These are phyloP conservation scores for Madurella fahalii DNA, from an alignment of 2,329 filamentous ascomycete genomes.

Conservation along the genomic window DNA sequence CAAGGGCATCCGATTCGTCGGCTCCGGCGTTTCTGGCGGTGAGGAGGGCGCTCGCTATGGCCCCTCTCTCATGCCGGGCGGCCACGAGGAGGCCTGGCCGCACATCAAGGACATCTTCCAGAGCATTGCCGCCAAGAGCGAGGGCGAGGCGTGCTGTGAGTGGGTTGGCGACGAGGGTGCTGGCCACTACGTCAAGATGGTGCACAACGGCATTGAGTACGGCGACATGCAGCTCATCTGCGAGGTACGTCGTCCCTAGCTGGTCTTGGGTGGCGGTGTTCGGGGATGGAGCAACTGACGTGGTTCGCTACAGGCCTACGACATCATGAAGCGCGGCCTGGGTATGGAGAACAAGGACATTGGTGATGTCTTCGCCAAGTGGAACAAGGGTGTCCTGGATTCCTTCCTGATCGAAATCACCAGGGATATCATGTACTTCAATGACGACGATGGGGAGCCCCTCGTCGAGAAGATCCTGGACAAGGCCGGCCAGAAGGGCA, in stretches of 20 bases:
- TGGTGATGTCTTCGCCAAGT: conserved; percentile 86
- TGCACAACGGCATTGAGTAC: conserved; percentile 99
- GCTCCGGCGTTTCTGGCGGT: conserved; percentile 95
- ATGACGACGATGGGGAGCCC: conserved; percentile 85
- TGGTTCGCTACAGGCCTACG: conserved; percentile 69
- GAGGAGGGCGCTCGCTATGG: conserved; percentile 98
- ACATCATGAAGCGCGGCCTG: conserved; percentile 98
- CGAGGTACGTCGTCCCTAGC: conserved; percentile 64
- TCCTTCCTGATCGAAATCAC: conserved; percentile 99
- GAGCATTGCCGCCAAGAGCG: conserved; percentile 94
- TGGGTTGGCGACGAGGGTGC: conserved; percentile 99
- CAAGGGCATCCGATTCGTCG: conserved; percentile 95
- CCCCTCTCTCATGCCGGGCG: conserved; percentile 97
- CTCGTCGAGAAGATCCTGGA: conserved; percentile 99
- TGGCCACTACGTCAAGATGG: conserved; percentile 99
- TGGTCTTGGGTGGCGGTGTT: not conserved
- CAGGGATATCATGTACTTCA: conserved; percentile 96
- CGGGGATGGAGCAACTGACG: conserved; percentile 7
- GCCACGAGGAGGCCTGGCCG: conserved; percentile 96
- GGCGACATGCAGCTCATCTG: conserved; percentile 99
- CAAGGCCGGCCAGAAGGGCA: conserved; percentile 98
- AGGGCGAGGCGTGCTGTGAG: conserved; percentile 96
- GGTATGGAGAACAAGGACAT: conserved; percentile 90
- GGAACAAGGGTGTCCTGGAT: conserved; percentile 98
- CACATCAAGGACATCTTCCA: conserved; percentile 99